Evolutionary conservation across 169 alveolate genomes (phyloP).

Genomic region (Cardiosporidium cionae): DNA sequence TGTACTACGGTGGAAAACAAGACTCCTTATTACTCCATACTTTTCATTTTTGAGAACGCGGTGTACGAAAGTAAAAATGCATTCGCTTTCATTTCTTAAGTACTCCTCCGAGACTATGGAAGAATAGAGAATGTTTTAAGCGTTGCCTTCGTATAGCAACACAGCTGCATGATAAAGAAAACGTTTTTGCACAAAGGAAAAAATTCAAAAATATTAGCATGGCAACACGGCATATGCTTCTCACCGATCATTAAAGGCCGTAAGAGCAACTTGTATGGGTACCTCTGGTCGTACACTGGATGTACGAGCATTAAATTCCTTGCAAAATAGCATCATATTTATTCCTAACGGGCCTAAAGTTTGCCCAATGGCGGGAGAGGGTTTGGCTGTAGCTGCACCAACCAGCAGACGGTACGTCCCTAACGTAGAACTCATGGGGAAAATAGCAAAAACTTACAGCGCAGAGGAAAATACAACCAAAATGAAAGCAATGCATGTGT

Average conservation of each 20-base stretch:
- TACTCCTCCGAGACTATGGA: not conserved
- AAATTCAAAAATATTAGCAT: not conserved
- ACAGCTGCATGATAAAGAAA: not conserved
- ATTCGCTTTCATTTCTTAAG: too few relatives aligned
- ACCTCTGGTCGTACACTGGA: conserved; percentile 59
- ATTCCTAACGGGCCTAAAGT: conserved; percentile 81
- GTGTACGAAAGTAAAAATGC: too few relatives aligned
- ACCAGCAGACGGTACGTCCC: conserved; percentile 53
- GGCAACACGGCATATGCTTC: not conserved
- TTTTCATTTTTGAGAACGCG: too few relatives aligned
- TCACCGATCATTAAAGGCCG: conserved; percentile 60
- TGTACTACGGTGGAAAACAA: too few relatives aligned
- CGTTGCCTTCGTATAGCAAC: not conserved
- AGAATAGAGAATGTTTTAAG: not conserved
- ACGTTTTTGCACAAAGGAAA: not conserved
- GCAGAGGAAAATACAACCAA: too few relatives aligned
- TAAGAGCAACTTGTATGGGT: conserved; percentile 69
- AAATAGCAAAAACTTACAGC: too few relatives aligned
- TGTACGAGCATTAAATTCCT: conserved; percentile 77
- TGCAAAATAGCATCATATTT: conserved; percentile 79
- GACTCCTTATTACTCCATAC: too few relatives aligned
- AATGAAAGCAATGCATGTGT: too few relatives aligned
- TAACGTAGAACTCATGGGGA: conserved; percentile 30
- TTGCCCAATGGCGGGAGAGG: conserved; percentile 83
- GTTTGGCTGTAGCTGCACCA: conserved; percentile 81